Conservation (phyloP, 441 rosid genomes). For the Erodium trifolium region DNA sequence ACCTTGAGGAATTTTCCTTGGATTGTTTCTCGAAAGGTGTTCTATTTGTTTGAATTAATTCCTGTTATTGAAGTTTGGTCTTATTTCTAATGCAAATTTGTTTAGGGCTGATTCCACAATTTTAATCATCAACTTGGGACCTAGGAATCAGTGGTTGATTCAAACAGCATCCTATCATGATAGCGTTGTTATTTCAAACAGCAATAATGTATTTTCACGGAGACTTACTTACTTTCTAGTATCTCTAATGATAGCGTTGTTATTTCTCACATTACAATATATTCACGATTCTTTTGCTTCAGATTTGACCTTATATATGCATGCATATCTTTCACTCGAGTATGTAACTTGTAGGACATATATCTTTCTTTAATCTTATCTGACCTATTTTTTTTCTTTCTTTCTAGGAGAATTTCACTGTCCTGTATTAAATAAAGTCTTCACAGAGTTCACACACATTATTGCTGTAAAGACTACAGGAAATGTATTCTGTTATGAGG, state of each 20-base stretch:
- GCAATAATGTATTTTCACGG: background rate
- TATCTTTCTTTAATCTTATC: conserved; percentile 11
- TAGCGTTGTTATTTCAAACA: too few species aligned
- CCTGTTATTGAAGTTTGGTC: background rate
- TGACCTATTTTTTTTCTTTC: conserved; percentile 11
- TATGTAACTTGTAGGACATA: conserved; percentile 4
- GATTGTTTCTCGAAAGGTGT: background rate
- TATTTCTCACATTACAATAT: background rate
- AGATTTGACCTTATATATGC: background rate
- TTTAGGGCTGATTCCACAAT: background rate
- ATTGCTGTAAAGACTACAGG: conserved; percentile 87
- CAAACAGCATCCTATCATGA: background rate
- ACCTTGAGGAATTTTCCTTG: background rate
- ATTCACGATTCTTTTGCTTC: background rate
- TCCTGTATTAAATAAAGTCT: conserved; percentile 85
- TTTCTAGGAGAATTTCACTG: conserved; percentile 77
- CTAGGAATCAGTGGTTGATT: background rate
- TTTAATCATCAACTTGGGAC: background rate
- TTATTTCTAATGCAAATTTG: background rate
- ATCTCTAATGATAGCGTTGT: conserved; percentile 1
- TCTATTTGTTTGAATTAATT: background rate
- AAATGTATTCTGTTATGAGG: conserved; percentile 87
- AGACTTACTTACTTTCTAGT: conserved; percentile 5
- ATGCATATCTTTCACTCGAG: conserved; percentile 6
- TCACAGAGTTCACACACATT: conserved; percentile 81